Percentiles rank a stretch among this genome's conserved stretches.
phyloP scores from a whole-genome alignment of 2,329 filamentous ascomycete genomes.

The Arthrobotrys entomopaga region DNA sequence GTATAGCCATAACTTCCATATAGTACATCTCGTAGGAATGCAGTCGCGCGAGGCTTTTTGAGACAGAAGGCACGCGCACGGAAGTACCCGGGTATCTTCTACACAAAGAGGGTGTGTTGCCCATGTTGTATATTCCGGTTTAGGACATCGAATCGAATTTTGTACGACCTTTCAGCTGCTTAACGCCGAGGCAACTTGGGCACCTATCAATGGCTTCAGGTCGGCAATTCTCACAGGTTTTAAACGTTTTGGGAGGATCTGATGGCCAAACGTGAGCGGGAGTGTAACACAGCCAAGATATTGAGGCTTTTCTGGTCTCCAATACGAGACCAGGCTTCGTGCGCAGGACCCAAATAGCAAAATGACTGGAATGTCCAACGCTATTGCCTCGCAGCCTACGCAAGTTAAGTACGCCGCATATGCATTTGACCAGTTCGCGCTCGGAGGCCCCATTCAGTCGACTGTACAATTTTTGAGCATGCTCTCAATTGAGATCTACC shows the following conservation, averaged over 20 bases:
- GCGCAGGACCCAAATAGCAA: no score
- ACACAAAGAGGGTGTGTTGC: slow-evolving; percentile 1
- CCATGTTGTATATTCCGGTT: not conserved
- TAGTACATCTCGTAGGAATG: not conserved
- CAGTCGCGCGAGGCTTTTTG: not conserved
- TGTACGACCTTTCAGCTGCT: slow-evolving; percentile 5
- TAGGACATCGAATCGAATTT: slow-evolving; percentile 1
- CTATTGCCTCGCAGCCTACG: no score
- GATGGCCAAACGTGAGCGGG: slow-evolving; percentile 1
- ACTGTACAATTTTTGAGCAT: no score
- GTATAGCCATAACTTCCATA: no score
- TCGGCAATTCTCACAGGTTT: not conserved
- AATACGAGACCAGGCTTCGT: no score
- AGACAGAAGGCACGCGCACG: not conserved
- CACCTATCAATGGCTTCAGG: not conserved
- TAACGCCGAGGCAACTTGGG: not conserved
- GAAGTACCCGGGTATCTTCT: not conserved
- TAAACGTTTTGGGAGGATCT: not conserved
- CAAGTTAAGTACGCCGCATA: no score
- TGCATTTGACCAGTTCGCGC: no score
- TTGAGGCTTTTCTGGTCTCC: not conserved
- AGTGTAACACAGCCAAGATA: not conserved
- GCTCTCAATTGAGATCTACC: not conserved
- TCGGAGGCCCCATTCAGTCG: no score
- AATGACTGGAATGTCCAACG: no score